phyloP scores from a whole-genome alignment of 768 basidiomycete species.

The Lentinus tigrinus region DNA sequence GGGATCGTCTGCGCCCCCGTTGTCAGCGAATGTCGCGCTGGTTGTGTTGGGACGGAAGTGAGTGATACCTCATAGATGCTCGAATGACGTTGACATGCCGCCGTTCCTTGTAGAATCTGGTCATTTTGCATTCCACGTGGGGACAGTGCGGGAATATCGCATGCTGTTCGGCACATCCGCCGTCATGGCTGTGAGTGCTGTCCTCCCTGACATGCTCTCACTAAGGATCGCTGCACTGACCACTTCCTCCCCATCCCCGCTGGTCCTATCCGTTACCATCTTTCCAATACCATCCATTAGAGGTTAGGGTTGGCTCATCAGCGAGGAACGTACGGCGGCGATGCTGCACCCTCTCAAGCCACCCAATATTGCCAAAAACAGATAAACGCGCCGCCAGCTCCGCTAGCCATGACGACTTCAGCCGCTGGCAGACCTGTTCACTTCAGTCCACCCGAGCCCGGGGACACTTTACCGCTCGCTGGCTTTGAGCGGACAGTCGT shows the following conservation, averaged over 20 bases:
- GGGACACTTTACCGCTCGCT: not conserved
- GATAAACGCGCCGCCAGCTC: no score
- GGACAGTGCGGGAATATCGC: constrained; percentile 4
- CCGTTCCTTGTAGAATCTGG: not conserved
- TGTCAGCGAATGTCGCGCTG: not conserved
- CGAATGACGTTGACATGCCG: not conserved
- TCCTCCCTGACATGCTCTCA: not conserved
- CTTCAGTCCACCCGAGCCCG: not conserved
- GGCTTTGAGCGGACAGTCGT: not conserved
- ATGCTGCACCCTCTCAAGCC: not conserved
- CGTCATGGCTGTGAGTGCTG: not conserved
- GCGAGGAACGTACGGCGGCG: not conserved
- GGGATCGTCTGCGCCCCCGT: not conserved
- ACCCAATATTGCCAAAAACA: not conserved
- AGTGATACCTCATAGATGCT: not conserved
- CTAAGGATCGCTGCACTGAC: not conserved
- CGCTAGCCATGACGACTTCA: not conserved
- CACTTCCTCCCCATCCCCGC: not conserved
- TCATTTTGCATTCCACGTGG: not conserved
- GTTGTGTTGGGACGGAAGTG: no score
- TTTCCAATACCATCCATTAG: not conserved
- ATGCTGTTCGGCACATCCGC: not conserved
- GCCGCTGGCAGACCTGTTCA: not conserved
- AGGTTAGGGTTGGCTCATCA: not conserved
- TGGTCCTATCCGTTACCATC: not conserved